Conservation (phyloP, 2,329 filamentous ascomycete species). For the Colletotrichum lini region DNA sequence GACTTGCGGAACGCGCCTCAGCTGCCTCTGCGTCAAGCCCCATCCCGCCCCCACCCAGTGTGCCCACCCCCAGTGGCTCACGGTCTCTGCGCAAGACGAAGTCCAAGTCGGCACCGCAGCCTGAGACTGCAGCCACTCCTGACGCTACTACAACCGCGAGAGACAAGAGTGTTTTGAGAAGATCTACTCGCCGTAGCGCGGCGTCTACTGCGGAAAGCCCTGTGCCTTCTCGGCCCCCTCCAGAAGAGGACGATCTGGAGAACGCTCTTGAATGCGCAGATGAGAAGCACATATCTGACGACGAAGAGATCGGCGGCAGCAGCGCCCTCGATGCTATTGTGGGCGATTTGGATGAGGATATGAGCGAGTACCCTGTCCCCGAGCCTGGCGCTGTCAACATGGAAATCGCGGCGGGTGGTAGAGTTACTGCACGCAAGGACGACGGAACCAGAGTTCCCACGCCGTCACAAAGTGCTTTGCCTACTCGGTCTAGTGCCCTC, state of each 20-base stretch:
- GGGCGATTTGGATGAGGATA: slow-evolving; percentile 90
- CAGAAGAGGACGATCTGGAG: slow-evolving; percentile 72
- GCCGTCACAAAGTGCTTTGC: slow-evolving; percentile 73
- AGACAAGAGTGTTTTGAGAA: slow-evolving; percentile 72
- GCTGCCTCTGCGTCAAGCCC: slow-evolving; percentile 54
- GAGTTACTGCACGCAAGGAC: slow-evolving; percentile 91
- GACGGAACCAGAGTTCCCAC: slow-evolving; percentile 91
- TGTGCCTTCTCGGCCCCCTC: slow-evolving; percentile 65
- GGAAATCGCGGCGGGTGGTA: slow-evolving; percentile 88
- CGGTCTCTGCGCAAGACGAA: slow-evolving; percentile 63
- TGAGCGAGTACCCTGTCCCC: slow-evolving; percentile 78
- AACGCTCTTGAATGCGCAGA: slow-evolving; percentile 92
- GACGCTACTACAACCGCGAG: slow-evolving; percentile 64
- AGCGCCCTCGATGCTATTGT: slow-evolving; percentile 87
- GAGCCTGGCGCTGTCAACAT: slow-evolving; percentile 92
- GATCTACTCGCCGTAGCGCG: slow-evolving; percentile 74
- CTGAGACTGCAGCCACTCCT: slow-evolving; percentile 58
- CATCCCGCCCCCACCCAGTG: slow-evolving; percentile 52
- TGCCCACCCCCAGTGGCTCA: slow-evolving; percentile 59
- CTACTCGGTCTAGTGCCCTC: slow-evolving; percentile 58
- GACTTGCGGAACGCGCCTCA: slow-evolving; percentile 62
- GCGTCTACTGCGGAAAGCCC: slow-evolving; percentile 65
- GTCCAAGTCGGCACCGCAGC: slow-evolving; percentile 59
- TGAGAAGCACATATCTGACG: slow-evolving; percentile 85
- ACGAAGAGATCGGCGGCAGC: slow-evolving; percentile 76